Conservation (phyloP, 2,329 filamentous ascomycete genomes). For the Phyllosticta citrichinensis region DNA sequence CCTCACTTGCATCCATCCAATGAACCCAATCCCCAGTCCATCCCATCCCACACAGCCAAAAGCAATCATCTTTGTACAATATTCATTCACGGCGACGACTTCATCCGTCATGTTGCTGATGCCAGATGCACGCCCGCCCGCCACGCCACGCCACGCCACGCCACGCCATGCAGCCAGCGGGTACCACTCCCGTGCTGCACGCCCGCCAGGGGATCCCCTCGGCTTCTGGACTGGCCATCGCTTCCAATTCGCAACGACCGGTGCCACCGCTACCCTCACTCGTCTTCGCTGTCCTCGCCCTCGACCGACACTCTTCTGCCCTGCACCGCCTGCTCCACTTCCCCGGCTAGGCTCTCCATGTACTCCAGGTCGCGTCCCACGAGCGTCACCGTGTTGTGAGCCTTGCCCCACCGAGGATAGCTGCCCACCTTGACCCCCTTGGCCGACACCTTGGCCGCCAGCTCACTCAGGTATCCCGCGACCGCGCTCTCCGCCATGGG, state of each 20-base stretch:
- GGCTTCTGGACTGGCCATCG: background rate
- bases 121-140: background rate
- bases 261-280: background rate
- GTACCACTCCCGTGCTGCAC: background rate
- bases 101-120: background rate
- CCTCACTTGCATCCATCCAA: too few relatives aligned
- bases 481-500: constrained; percentile 79
- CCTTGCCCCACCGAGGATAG: constrained; percentile 87
- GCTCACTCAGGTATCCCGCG: constrained; percentile 69
- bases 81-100: background rate
- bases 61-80: background rate
- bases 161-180: too few relatives aligned
- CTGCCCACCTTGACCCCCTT: constrained; percentile 87
- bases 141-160: too few relatives aligned
- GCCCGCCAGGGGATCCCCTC: background rate
- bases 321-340: constrained; percentile 67
- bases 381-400: constrained; percentile 79
- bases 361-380: constrained; percentile 66
- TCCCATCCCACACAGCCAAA: background rate
- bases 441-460: constrained; percentile 62
- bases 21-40: too few relatives aligned
- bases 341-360: constrained; percentile 66
- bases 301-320: constrained; percentile 62
- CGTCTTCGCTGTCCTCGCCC: constrained; percentile 43
- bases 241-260: background rate